These are phyloP conservation scores for Penstemon eatonii DNA, from an alignment of 257 asterid genomes.

Conservation along the genomic window DNA sequence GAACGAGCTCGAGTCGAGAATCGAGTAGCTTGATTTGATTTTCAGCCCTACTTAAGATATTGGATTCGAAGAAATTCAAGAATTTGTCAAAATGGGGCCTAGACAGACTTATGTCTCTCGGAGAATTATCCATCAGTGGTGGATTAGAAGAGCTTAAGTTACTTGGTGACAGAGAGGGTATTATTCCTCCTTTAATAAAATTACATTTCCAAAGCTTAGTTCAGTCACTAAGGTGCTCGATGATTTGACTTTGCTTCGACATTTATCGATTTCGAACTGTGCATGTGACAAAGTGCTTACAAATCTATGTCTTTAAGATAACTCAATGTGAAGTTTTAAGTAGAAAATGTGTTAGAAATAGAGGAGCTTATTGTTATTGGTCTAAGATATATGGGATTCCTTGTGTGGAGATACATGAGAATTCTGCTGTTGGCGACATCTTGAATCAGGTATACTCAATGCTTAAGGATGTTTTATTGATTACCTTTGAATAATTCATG, in stretches of 20 bases:
- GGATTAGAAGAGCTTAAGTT: conserved; percentile 58
- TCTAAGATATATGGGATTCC: conserved; percentile 61
- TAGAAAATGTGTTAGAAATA: conserved; percentile 44
- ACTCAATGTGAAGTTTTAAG: conserved; percentile 50
- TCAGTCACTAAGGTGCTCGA: conserved; percentile 57
- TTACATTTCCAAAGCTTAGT: conserved; percentile 50
- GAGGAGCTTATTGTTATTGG: conserved; percentile 70
- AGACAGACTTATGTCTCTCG: conserved; percentile 52
- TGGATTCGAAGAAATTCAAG: conserved; percentile 63
- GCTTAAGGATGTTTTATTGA: too few relatives aligned
- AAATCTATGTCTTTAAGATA: conserved; percentile 63
- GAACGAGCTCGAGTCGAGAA: too few relatives aligned
- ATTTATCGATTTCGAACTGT: conserved; percentile 59
- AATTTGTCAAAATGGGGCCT: conserved; percentile 60
- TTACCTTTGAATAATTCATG: too few relatives aligned
- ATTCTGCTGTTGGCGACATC: conserved; percentile 15
- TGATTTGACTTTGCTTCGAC: conserved; percentile 43
- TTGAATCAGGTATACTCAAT: too few relatives aligned
- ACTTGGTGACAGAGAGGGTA: conserved; percentile 39
- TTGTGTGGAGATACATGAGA: conserved; percentile 62
- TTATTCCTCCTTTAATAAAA: conserved; percentile 48
- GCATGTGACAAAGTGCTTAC: conserved; percentile 44
- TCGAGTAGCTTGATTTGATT: too few relatives aligned
- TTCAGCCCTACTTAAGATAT: too few relatives aligned
- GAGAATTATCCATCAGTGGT: conserved; percentile 66